Base-by-base conservation (phyloP, 805 yeast genomes). In the Scheffersomyces stipitis region DNA sequence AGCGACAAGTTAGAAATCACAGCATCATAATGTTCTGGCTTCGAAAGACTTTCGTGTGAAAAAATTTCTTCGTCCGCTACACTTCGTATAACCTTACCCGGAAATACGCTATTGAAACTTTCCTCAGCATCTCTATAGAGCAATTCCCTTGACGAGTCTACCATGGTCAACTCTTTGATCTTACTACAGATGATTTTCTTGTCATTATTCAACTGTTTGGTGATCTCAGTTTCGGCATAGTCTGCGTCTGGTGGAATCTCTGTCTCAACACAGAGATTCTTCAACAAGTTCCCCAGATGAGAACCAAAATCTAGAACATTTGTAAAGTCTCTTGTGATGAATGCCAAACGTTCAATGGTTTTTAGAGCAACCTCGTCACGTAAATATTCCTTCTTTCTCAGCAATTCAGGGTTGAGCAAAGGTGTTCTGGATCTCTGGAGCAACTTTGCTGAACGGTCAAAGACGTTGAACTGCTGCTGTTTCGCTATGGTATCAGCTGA, bases 271-370 rank as follows among this genome's bases (percentile, higher is more conserved):
- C 70, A 66, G 35, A 60, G 58, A 16, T 69, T 56, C 33, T 66
- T 62, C 38, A 75, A 71, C 10, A 82, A 63, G 54, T 78, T 80
- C 1, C 95, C 95, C 36, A 81, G 71, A 31, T 85, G 80, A 8
- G 83, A 72, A 3, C 96, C 96, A 39, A 84, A 73, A 54, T 87
- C 95, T 40, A 86, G 60, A 24, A 83, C 73, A 15, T 67, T 65
- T 14, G 73, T 65, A 48, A 86, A 81, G 15, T 75, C 73, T 33
- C 89, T 68, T 31, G 83, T 79, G 33, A 87, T 75, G 56, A 85
- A 83, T 2, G 88, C 80, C 35, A 87, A 59, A 45, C 96, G 69
- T 44, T 86, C 95, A 17, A 86, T 77, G 7, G 89, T 80, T 35
- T 86, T 74, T 16, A 69, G 52, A 1, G 93, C 89, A 5, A 85